Base-by-base conservation (phyloP, 2,329 filamentous ascomycete genomes). In the Penicillium sp. region DNA sequence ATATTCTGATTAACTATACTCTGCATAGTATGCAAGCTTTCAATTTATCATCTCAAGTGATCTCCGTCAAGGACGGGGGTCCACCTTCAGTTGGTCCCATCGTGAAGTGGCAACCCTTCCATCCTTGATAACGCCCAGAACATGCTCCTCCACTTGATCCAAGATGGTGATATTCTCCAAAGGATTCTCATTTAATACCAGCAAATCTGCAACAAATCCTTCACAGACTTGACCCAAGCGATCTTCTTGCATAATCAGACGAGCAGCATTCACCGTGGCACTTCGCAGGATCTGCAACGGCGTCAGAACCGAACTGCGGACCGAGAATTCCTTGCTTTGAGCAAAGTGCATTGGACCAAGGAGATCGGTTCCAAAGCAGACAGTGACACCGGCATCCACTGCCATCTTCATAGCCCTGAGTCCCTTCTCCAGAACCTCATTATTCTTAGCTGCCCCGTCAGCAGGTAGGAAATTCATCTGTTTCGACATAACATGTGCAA, bases 301-400 rank as follows among this genome's bases (percentile, higher is more conserved):
- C 5, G 68, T 68, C 38, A 81, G 65, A 3, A 79, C 77, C 53
- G 74, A 61, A 3, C 72, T 69, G 9, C 81, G 72, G 13, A 83
- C 54, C 1, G 65, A 62, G 56, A 83, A 83, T 58, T 83, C 80
- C 32, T 72, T 71, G 1, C 73, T 77, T 66, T 84, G 81, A n/a
- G 75, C 74, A 13, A 72, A 62, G 7, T 75, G 72, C 56, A 83
- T 62, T 0, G 78, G 79, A 0, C 80, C 81, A 0, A 84, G 72
- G 7, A 84, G 71, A 66, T 84, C 81, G 0, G 79, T 79, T 0
- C 83, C 83, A 57, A 78, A 83, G 63, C 81, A 84, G 39, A 85
- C 79, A 0, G 73, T 79, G 1, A 85, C 80, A 0, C 82, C 82
- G 0, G 79, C 80, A 9, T 80, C 74, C 18, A 73, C 67, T 3